These are phyloP conservation scores for Mollisiaceae sp. DNA, from an alignment of 2,329 filamentous ascomycete species.

Conservation along the genomic window DNA sequence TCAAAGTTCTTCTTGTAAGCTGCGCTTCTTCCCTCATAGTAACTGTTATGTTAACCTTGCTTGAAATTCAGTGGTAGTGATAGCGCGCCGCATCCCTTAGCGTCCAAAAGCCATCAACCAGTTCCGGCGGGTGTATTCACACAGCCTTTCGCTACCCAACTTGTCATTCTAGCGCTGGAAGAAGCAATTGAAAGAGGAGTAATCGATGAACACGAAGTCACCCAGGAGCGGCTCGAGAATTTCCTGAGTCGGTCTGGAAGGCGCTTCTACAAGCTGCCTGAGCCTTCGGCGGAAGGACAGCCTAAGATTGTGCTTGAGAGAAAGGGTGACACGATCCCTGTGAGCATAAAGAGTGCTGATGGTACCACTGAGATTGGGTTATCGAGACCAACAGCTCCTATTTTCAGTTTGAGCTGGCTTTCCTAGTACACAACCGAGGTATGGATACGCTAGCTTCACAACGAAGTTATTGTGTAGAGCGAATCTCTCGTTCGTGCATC, in stretches of 20 bases:
- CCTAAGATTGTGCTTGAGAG: slow-evolving; percentile 29
- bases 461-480: too few species aligned
- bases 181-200: slow-evolving; percentile 61
- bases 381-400: slow-evolving; percentile 6
- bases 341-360: slow-evolving; percentile 19
- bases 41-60: slow-evolving; percentile 7
- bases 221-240: slow-evolving; percentile 56
- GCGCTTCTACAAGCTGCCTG: slow-evolving; percentile 51
- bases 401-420: slow-evolving; percentile 20
- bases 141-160: slow-evolving; percentile 70
- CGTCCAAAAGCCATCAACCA: slow-evolving; percentile 55
- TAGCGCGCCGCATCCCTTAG: slow-evolving; percentile 64
- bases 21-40: neutral
- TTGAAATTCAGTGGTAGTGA: slow-evolving; percentile 58
- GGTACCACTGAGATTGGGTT: slow-evolving; percentile 19
- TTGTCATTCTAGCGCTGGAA: slow-evolving; percentile 67
- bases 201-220: slow-evolving; percentile 55
- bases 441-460: too few species aligned
- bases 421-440: neutral
- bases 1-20: slow-evolving; percentile 72
- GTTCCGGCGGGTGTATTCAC: slow-evolving; percentile 76
- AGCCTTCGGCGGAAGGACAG: slow-evolving; percentile 11
- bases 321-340: slow-evolving; percentile 24
- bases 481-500: too few species aligned
- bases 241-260: slow-evolving; percentile 59